Evolutionary conservation across 306 rosid species (phyloP).

Genomic region (Pueraria montana): DNA sequence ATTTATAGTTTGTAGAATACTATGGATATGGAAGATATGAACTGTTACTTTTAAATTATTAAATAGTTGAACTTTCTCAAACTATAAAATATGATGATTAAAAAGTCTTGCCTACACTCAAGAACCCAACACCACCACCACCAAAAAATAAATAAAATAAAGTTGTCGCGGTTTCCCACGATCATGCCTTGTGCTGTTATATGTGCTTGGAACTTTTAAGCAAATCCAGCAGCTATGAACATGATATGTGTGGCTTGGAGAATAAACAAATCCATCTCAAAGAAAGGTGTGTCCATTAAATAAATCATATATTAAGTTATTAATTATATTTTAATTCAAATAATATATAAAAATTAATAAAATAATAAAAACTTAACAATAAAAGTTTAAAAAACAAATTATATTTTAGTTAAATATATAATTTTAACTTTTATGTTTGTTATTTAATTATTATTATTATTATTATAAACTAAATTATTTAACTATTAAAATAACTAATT

Average conservation of each 20-base stretch:
- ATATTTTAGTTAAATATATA: no score
- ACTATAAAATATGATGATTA: background rate
- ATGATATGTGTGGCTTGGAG: background rate
- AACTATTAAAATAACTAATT: no score
- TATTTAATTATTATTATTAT: no score
- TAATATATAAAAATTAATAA: no score
- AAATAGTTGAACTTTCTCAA: background rate
- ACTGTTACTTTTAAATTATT: slow-evolving; percentile 26
- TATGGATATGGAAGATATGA: background rate
- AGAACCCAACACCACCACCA: no score
- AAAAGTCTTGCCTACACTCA: background rate
- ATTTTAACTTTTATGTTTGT: no score
- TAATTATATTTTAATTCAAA: no score
- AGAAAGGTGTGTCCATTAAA: background rate
- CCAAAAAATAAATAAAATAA: background rate
- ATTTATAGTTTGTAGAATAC: background rate
- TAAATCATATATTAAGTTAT: no score
- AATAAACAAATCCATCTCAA: background rate
- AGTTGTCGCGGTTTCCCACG: background rate
- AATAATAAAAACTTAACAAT: no score
- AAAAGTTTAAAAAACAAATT: no score
- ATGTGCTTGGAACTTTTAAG: background rate
- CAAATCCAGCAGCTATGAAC: background rate
- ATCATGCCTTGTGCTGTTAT: background rate
- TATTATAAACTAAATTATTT: no score